Evolutionary conservation across 2,329 filamentous ascomycete genomes (phyloP).

Genomic region (Penicillium brasilianum): DNA sequence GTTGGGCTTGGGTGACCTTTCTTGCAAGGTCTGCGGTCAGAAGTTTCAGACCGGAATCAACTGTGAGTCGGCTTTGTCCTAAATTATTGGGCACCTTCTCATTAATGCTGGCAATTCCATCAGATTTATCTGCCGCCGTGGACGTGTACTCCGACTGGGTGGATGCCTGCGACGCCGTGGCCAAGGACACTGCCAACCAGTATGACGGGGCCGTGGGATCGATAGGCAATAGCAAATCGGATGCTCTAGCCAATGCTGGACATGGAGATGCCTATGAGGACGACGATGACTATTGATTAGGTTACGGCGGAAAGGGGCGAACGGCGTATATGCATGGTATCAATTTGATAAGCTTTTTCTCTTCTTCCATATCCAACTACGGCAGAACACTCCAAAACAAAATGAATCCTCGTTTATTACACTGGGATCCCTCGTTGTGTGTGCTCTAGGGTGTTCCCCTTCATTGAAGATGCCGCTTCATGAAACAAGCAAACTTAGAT

Average conservation of each 20-base stretch:
- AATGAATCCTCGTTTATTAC: not conserved
- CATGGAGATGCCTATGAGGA: constrained; percentile 33
- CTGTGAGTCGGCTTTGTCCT: constrained; percentile 61
- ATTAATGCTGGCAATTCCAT: not conserved
- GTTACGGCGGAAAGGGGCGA: constrained; percentile 21
- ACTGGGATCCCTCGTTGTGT: not conserved
- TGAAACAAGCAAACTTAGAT: not conserved
- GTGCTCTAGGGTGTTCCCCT: not conserved
- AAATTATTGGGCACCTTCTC: not conserved
- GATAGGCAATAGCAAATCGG: constrained; percentile 27
- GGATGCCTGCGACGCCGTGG: constrained; percentile 82
- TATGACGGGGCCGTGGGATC: constrained; percentile 35
- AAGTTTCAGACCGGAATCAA: constrained; percentile 92
- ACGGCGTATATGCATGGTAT: constrained; percentile 29
- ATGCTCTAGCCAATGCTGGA: constrained; percentile 22
- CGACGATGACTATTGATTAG: constrained; percentile 40
- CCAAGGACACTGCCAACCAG: constrained; percentile 61
- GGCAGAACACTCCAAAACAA: not conserved
- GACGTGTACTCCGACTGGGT: constrained; percentile 99
- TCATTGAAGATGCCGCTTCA: not conserved
- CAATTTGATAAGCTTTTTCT: constrained; percentile 16
- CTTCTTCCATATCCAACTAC: constrained; percentile 13
- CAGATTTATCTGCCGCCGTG: constrained; percentile 86
- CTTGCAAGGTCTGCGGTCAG: constrained; percentile 93
- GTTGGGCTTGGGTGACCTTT: constrained; percentile 78